These are phyloP conservation scores for Parastagonospora avenae DNA, from an alignment of 2,329 filamentous ascomycete genomes.

Conservation along the genomic window DNA sequence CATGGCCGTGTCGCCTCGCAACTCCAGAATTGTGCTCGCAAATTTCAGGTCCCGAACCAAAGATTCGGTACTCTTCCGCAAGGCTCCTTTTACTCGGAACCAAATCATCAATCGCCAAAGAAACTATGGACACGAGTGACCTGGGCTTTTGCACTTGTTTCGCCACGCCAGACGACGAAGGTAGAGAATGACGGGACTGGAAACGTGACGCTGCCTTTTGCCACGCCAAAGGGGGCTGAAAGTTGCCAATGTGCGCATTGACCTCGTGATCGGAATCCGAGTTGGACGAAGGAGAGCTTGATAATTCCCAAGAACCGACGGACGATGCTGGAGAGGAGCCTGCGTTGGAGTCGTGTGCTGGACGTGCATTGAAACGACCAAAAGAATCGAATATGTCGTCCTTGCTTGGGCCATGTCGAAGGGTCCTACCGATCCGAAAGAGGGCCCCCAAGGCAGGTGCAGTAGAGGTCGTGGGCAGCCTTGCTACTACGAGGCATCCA, in stretches of 20 bases:
- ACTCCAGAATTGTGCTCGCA: conserved; percentile 83
- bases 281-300: conserved; percentile 46
- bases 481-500: conserved; percentile 57
- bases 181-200: conserved; percentile 55
- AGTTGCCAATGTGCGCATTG: conserved; percentile 49
- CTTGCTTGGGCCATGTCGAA: conserved; percentile 33
- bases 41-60: conserved; percentile 79
- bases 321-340: conserved; percentile 36
- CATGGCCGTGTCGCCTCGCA: conserved; percentile 71
- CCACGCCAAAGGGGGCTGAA: conserved; percentile 58
- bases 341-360: conserved; percentile 26
- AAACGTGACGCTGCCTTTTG: conserved; percentile 59
- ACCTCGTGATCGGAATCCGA: conserved; percentile 47
- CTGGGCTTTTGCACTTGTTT: conserved; percentile 55
- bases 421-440: conserved; percentile 35
- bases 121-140: conserved; percentile 75
- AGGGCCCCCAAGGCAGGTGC: conserved; percentile 22
- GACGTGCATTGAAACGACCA: conserved; percentile 51
- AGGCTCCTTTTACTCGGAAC: conserved; percentile 80
- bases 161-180: conserved; percentile 36
- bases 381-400: conserved; percentile 68
- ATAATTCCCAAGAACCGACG: conserved; percentile 41
- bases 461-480: conserved; percentile 54
- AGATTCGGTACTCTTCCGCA: conserved; percentile 80
- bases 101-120: conserved; percentile 63